Evolutionary conservation across 2,329 filamentous ascomycete genomes (phyloP).

Genomic region (Onygenales sp.): DNA sequence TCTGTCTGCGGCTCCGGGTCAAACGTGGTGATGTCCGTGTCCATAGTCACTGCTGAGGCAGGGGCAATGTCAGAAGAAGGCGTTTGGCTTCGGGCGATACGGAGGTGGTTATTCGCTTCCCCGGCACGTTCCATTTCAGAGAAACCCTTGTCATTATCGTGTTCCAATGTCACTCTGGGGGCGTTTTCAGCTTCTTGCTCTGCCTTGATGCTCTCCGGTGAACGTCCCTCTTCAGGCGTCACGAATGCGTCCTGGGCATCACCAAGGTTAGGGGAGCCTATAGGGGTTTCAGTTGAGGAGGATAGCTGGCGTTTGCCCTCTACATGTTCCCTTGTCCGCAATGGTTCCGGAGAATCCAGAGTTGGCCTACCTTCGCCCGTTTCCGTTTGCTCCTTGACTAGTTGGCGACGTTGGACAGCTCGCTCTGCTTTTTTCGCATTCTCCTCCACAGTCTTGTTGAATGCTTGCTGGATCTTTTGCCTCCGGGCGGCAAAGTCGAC

Average conservation of each 20-base stretch:
- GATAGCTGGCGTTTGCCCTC: constrained; percentile 11
- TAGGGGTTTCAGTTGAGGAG: background rate
- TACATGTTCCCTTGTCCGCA: background rate
- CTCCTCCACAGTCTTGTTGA: constrained; percentile 73
- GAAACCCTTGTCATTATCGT: background rate
- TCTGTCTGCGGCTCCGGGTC: constrained; percentile 63
- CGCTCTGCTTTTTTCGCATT: constrained; percentile 45
- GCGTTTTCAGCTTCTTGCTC: background rate
- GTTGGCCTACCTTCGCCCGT: constrained; percentile 26
- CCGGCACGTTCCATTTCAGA: background rate
- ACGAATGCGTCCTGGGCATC: constrained; percentile 10
- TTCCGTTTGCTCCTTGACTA: constrained; percentile 33
- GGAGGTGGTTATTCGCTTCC: background rate
- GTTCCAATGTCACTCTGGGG: background rate
- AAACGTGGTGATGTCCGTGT: constrained; percentile 53
- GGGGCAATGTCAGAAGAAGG: constrained; percentile 39
- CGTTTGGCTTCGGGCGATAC: background rate
- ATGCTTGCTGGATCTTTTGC: constrained; percentile 73
- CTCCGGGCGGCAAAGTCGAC: constrained; percentile 79
- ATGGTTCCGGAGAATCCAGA: background rate
- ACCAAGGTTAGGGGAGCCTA: background rate
- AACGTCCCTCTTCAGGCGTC: constrained; percentile 11
- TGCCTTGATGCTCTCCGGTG: constrained; percentile 4
- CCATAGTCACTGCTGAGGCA: constrained; percentile 51
- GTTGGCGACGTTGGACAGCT: constrained; percentile 42